Base-by-base conservation (phyloP, 345 rosid species). In the Carallia brachiata region DNA sequence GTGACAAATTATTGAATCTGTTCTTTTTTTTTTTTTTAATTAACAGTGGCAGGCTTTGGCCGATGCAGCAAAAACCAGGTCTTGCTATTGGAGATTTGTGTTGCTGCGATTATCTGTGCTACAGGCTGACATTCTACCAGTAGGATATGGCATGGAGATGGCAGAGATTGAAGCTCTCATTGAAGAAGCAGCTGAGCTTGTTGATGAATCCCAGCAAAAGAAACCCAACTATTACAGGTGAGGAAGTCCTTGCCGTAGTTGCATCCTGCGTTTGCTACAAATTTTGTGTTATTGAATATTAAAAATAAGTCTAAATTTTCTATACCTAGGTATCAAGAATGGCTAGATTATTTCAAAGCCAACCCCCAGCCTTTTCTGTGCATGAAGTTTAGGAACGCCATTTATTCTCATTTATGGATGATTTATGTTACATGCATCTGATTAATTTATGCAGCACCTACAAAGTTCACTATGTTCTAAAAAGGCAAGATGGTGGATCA, bases 121-220 rank as follows among this genome's bases (percentile, higher is more conserved):
- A 71, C 84, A 78, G 72, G 99, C 99, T 60, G 84, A 87, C 53
- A 77, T 83, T 70, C 72, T 85, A 39, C 75, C 81, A n/a, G 89
- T 91, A 70, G 83, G 76, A 37, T 66, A 68, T 19, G 84, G 70
- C 34, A 73, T 83, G 18, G 97, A 91, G 74, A 73, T 67, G 77
- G 97, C 97, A 62, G 97, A 92, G 82, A 87, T 92, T 6, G 88
- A 89, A 71, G 99, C 87, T 37, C 84, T 84, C 66, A 65, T 95
- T 18, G 96, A 95, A 84, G 99, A 95, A 85, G 99, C 97, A 63
- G 99, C 99, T 2, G 97, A 92, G 81, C 88, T 95, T 83, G 96
- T 95, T 70, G 96, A 90, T 52, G 96, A 83, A 64, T 81, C 90
- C 70, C 89, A 78, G 76, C 87, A 82, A 61, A 84, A 85, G 78